These are phyloP conservation scores for Rhizopogon vinicolor DNA, from an alignment of 768 basidiomycete species.

Conservation along the genomic window DNA sequence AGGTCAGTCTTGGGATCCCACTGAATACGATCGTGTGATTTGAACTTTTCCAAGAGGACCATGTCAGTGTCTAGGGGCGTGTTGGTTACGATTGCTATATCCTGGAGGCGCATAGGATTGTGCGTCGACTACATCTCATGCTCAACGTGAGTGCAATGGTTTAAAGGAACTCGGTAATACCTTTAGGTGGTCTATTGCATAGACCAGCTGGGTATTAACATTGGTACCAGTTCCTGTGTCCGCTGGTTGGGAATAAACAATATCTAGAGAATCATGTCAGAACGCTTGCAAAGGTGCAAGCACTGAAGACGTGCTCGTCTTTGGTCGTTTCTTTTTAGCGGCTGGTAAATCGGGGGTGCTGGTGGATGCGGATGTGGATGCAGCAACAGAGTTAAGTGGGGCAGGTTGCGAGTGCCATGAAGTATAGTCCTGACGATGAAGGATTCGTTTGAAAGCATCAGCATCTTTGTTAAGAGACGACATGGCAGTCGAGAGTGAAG, in stretches of 20 bases:
- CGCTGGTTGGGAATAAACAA: slow-evolving; percentile 86
- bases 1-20: slow-evolving; percentile 82
- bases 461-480: slow-evolving; percentile 65
- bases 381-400: slow-evolving; percentile 27
- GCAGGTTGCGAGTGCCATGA: slow-evolving; percentile 74
- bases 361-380: slow-evolving; percentile 26
- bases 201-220: slow-evolving; percentile 83
- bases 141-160: slow-evolving; percentile 9
- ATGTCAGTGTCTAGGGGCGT: slow-evolving; percentile 72
- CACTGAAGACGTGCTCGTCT: slow-evolving; percentile 45
- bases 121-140: slow-evolving; percentile 46
- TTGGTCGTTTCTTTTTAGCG: slow-evolving; percentile 53
- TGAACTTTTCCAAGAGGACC: slow-evolving; percentile 76
- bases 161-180: slow-evolving; percentile 30
- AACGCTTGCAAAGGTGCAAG: background rate
- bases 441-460: slow-evolving; percentile 61
- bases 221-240: slow-evolving; percentile 78
- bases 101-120: slow-evolving; percentile 83
- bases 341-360: slow-evolving; percentile 22
- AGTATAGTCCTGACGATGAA: slow-evolving; percentile 61
- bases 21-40: slow-evolving; percentile 70
- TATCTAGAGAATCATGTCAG: slow-evolving; percentile 37
- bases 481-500: slow-evolving; percentile 35
- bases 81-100: slow-evolving; percentile 77
- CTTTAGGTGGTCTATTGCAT: slow-evolving; percentile 79